phyloP scores from a whole-genome alignment of 768 basidiomycete genomes.

The Mycena venus region DNA sequence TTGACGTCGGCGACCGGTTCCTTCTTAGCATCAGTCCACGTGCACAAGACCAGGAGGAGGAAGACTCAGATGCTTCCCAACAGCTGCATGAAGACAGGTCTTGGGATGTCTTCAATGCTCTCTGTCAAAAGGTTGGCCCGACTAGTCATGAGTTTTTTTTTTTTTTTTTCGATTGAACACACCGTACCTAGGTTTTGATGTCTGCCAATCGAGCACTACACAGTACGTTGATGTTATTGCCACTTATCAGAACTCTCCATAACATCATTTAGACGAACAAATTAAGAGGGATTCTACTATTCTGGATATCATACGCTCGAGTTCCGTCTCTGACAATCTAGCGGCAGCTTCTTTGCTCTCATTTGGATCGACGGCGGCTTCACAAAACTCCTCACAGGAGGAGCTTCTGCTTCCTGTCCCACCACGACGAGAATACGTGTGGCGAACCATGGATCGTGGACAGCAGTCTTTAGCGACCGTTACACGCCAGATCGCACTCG shows the following conservation, averaged over 20 bases:
- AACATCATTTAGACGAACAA: neutral
- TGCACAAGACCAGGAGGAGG: too few relatives aligned
- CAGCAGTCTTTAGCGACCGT: neutral
- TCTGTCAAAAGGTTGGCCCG: neutral
- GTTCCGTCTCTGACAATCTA: too few relatives aligned
- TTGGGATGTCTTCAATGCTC: neutral
- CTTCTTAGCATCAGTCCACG: neutral
- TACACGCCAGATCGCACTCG: neutral
- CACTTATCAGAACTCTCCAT: too few relatives aligned
- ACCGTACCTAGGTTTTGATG: neutral
- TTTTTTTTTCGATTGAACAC: too few relatives aligned
- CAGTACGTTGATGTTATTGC: neutral
- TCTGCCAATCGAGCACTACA: neutral
- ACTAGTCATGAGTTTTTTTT: too few relatives aligned
- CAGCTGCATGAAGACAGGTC: neutral
- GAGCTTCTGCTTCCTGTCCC: neutral
- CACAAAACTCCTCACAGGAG: neutral
- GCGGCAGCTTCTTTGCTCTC: neutral
- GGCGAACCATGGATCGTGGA: neutral
- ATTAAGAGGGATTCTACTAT: neutral
- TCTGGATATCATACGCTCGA: neutral
- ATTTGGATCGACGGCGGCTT: neutral
- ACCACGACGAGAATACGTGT: neutral
- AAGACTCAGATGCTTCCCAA: too few relatives aligned
- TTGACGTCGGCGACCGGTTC: neutral